Evolutionary conservation across 768 basidiomycete species (phyloP).

Genomic region (Dendrothele bispora): DNA sequence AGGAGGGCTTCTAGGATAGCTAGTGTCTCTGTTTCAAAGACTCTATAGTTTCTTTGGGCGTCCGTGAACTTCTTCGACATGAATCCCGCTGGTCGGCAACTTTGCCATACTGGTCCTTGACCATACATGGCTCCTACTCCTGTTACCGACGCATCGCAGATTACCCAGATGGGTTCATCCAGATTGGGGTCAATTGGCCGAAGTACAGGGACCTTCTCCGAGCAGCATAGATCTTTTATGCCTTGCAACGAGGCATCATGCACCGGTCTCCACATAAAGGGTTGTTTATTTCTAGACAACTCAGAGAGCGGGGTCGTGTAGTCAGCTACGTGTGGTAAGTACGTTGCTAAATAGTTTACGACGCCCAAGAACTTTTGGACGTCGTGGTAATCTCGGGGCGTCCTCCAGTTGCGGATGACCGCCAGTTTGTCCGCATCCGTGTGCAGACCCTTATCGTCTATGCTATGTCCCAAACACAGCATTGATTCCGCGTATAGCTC

Average conservation of each 20-base stretch:
- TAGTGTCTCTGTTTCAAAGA: slow-evolving; percentile 16
- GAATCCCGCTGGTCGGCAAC: neutral
- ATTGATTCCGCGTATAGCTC: slow-evolving; percentile 20
- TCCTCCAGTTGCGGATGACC: slow-evolving; percentile 1
- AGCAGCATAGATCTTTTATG: slow-evolving; percentile 1
- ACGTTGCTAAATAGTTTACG: slow-evolving; percentile 26
- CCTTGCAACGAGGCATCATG: slow-evolving; percentile 8
- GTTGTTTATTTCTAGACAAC: slow-evolving; percentile 15
- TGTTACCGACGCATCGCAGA: slow-evolving; percentile 10
- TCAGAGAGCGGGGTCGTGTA: slow-evolving; percentile 20
- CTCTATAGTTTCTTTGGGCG: slow-evolving; percentile 20
- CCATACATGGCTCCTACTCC: neutral
- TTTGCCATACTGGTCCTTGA: neutral
- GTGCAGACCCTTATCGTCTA: slow-evolving; percentile 29
- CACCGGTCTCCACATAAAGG: slow-evolving; percentile 22
- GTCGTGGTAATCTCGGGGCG: slow-evolving; percentile 9
- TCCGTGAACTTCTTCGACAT: slow-evolving; percentile 13
- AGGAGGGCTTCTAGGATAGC: slow-evolving; percentile 16
- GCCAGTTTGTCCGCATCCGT: slow-evolving; percentile 28
- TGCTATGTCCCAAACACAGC: slow-evolving; percentile 29
- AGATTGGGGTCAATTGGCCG: slow-evolving; percentile 9
- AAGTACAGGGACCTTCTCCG: slow-evolving; percentile 9
- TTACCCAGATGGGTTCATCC: slow-evolving; percentile 14
- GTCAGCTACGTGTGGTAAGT: slow-evolving; percentile 24
- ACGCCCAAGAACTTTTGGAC: slow-evolving; percentile 29